Base-by-base conservation (phyloP, 768 basidiomycete species). In the Clavulina sp. region DNA sequence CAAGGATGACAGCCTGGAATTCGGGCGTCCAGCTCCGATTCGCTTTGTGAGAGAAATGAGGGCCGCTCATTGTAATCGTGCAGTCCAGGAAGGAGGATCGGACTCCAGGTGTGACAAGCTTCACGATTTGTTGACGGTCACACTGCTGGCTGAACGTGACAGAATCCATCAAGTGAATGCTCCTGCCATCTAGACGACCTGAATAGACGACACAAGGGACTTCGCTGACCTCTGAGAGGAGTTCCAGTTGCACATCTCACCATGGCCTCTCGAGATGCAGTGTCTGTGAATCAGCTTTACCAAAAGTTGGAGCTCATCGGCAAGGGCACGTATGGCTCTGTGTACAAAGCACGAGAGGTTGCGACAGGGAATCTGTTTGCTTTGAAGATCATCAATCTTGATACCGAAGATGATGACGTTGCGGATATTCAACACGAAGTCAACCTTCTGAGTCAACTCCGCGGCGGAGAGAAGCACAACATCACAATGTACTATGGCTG, bases 331-430 rank as follows among this genome's bases (percentile, higher is more conserved):
- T 96, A 91, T 66, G 93, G 95, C 41, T 87, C 88, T 5, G 93
- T 99, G 13, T 87, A 92, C 70, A 87, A 83, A 62, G 93, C 88
- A 13, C 70, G 79, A 51, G 83, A 97, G 59, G 74, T 84, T 48
- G 73, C 80, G 0, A 81, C 87, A 0, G 86, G 87, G 19, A 84
- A 85, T 52, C 73, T 91, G 51, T 87, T 99, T 31, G 95, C 92
- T 18, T 79, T 97, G 69, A 99, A 99, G 69, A 92, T 97, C 65
- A 96, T 99, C 70, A 87, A 97, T 67, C 81, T 97, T 58, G 95
- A 97, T 67, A 92, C 83, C 24, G 77, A 82, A 51, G 93, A 92
- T 64, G 93, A 99, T 65, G 95, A 99, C 63, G 89, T 95, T 18
- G 84, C 72, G 47, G 93, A 92, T 66, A 96, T 97, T 50, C 93